A percentile compares a stretch with the other conserved stretches of the same genome.
phyloP scores from a whole-genome alignment of 2,329 filamentous ascomycete genomes.

The Thermothelomyces thermophilus region DNA sequence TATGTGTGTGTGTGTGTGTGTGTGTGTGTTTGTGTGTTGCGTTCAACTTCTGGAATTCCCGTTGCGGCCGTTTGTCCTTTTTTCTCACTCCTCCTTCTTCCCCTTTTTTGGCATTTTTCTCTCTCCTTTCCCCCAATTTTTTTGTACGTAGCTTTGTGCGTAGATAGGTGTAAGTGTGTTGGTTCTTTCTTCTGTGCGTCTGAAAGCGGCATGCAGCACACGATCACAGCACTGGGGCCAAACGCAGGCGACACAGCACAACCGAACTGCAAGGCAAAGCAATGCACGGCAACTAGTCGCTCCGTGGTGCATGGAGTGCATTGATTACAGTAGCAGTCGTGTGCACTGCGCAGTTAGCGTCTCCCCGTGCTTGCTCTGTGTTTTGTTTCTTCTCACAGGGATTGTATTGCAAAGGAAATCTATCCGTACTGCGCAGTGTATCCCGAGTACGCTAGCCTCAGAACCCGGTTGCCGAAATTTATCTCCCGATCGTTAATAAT shows the following conservation, averaged over 20 bases:
- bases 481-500: too few species aligned
- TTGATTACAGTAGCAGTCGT: neutral
- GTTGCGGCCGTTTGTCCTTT: neutral
- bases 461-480: too few species aligned
- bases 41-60: neutral
- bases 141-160: neutral
- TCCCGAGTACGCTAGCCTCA: too few species aligned
- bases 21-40: neutral
- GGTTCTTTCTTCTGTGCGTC: neutral
- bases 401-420: neutral
- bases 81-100: neutral
- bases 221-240: neutral
- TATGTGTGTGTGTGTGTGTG: neutral
- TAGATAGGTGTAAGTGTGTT: too few species aligned
- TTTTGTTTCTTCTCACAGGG: neutral
- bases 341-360: neutral
- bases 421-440: neutral
- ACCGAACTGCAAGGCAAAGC: constrained; percentile 33
- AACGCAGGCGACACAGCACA: constrained; percentile 17
- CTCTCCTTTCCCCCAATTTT: too few species aligned
- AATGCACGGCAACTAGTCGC: constrained; percentile 34
- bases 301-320: constrained; percentile 24
- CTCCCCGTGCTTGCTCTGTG: neutral
- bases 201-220: constrained; percentile 1
- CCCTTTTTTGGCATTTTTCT: neutral